Evolutionary conservation across 768 basidiomycete species (phyloP).

Genomic region (Trametopsis cervina): DNA sequence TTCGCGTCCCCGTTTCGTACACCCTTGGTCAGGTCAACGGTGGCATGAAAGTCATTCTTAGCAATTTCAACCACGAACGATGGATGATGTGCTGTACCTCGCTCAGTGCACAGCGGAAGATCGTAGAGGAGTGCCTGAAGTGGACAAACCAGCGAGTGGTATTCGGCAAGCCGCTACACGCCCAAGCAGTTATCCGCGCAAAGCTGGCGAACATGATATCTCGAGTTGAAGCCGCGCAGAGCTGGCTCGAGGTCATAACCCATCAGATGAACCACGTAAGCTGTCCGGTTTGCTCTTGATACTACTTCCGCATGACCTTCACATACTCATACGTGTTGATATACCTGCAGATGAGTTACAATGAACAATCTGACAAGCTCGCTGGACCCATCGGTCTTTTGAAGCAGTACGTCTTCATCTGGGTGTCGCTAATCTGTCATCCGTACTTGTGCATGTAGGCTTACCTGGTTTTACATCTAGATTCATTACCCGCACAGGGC

Average conservation of each 20-base stretch:
- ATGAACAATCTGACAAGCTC: constrained; percentile 75
- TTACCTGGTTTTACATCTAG: constrained; percentile 29
- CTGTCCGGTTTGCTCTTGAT: not conserved
- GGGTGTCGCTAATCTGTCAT: too few species aligned
- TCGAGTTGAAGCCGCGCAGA: constrained; percentile 77
- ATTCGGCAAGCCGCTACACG: constrained; percentile 79
- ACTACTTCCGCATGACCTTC: constrained; percentile 8
- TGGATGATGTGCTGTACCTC: constrained; percentile 79
- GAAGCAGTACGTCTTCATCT: constrained; percentile 66
- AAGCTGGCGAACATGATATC: constrained; percentile 90
- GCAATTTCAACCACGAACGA: constrained; percentile 86
- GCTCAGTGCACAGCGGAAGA: constrained; percentile 66
- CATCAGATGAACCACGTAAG: constrained; percentile 86
- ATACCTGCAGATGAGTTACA: constrained; percentile 67
- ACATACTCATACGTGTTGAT: constrained; percentile 1
- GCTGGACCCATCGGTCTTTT: constrained; percentile 86
- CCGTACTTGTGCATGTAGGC: not conserved
- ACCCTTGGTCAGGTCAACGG: constrained; percentile 83
- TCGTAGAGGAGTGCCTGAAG: constrained; percentile 91
- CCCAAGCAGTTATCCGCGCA: constrained; percentile 81
- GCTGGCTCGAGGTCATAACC: constrained; percentile 86
- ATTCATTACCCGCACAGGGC: constrained; percentile 58
- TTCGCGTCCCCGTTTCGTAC: constrained; percentile 77
- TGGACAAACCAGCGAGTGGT: constrained; percentile 88
- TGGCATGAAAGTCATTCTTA: constrained; percentile 78